These are phyloP conservation scores for Saccharomyces hybrid DNA, from an alignment of 1,139 yeast species.

Conservation along the genomic window DNA sequence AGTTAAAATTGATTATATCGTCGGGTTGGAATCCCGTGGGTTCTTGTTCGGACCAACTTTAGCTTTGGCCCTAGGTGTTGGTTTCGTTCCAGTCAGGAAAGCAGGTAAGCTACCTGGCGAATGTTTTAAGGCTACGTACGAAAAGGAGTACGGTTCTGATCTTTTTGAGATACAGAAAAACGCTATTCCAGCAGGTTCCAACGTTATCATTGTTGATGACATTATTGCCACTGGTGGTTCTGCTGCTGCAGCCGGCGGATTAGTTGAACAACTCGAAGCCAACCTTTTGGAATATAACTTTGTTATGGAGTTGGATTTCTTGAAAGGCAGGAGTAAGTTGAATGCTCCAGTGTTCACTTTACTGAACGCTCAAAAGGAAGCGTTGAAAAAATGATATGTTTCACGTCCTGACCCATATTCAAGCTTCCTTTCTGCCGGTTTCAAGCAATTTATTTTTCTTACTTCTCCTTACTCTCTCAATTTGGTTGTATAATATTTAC, in stretches of 20 bases:
- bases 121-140: constrained; percentile 60
- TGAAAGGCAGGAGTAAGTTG: constrained; percentile 86
- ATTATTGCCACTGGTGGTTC: constrained; percentile 98
- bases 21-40: constrained; percentile 96
- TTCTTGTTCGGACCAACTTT: constrained; percentile 92
- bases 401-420: not conserved
- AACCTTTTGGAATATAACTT: constrained; percentile 74
- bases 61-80: constrained; percentile 81
- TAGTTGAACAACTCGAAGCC: constrained; percentile 60
- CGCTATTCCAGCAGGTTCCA: constrained; percentile 72
- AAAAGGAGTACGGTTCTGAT: constrained; percentile 90
- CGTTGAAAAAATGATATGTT: constrained; percentile 1
- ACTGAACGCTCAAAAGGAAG: constrained; percentile 58
- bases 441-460: not conserved
- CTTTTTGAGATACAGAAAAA: constrained; percentile 82
- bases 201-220: constrained; percentile 84
- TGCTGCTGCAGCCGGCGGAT: constrained; percentile 88
- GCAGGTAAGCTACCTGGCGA: constrained; percentile 93
- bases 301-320: constrained; percentile 89
- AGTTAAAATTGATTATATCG: constrained; percentile 72
- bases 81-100: constrained; percentile 92
- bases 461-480: not conserved
- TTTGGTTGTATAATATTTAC: not conserved
- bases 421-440: not conserved
- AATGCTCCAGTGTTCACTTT: constrained; percentile 82